Base-by-base conservation (phyloP, 2,329 filamentous ascomycete genomes). In the Pestalotiopsis sp. region DNA sequence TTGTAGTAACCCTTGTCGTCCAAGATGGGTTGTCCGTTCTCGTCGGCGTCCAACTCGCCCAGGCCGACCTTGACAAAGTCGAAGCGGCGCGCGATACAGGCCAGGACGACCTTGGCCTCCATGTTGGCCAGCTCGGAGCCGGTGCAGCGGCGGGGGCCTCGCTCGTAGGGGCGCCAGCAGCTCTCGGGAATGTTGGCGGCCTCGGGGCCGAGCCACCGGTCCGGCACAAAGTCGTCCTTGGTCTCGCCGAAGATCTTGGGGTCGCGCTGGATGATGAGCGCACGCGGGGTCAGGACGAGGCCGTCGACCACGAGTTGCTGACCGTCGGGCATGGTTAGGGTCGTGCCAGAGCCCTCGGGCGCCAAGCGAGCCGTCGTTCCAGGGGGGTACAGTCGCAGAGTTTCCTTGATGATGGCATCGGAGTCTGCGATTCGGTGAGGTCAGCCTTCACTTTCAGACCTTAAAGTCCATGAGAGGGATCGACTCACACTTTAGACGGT, bases 151-250 rank as follows among this genome's bases (percentile, higher is more conserved):
- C 68, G 9, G 9, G 58, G 59, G 20, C 68, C 68, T 6, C 68
- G 56, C 49, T 69, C 68, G 49, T 67, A 69, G 5, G 84, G 79
- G 13, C 84, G 77, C 79, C 80, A 87, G 4, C 84, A 84, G 63
- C 80, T 78, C n/a, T 59, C 65, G 31, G 68, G 68, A 17, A 67
- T 67, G 45, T 62, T 65, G 38, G 49, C 60, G 0, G 12, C 60
- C 14, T 70, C 62, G 4, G 64, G 62, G 12, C 62, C 67, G 4
- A 71, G 71, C 73, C 74, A 78, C 14, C 77, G 71, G 58, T 78
- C 78, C 3, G 77, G 76, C 1, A 70, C 72, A 62, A 67, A 78
- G 72, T 58, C 70, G 45, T 70, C 71, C 56, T 62, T 75, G 45
- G 52, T 74, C 2, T 68, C 71, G 20, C 73, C 75, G 70, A 64